Evolutionary conservation across 345 rosid genomes (phyloP).

Genomic region (Moricandia arvensis): DNA sequence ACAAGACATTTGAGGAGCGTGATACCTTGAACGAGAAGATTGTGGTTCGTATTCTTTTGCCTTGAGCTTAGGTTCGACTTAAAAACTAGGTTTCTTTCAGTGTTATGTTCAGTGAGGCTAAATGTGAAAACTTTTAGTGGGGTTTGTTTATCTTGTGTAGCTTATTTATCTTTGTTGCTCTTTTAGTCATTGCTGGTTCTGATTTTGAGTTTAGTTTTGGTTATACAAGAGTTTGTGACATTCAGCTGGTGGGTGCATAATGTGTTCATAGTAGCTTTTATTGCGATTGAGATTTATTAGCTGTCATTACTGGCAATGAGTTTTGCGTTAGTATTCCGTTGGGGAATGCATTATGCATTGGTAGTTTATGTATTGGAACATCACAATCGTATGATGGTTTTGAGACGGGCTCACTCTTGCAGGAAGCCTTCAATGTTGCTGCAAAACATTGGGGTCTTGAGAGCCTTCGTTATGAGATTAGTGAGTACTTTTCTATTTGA

Average conservation of each 20-base stretch:
- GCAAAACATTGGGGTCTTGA: conserved; percentile 89
- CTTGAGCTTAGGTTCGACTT: background rate
- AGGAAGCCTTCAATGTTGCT: conserved; percentile 92
- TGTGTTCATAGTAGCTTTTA: too few species aligned
- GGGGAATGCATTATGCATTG: background rate
- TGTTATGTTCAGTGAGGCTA: background rate
- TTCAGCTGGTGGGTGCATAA: too few species aligned
- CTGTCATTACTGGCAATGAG: conserved; percentile 6
- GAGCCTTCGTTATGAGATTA: conserved; percentile 95
- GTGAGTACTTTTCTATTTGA: conserved; percentile 47
- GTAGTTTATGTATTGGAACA: background rate
- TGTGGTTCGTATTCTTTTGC: conserved; percentile 57
- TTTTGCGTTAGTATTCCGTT: background rate
- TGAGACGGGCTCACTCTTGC: conserved; percentile 26
- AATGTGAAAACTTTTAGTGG: background rate
- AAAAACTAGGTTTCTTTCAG: too few species aligned
- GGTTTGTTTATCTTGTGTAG: too few species aligned
- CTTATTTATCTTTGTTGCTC: too few species aligned
- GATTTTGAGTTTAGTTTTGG: background rate
- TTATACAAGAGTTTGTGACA: too few species aligned
- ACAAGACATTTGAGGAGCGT: conserved; percentile 94
- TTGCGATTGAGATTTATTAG: conserved; percentile 12
- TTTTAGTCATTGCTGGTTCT: background rate
- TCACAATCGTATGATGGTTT: background rate
- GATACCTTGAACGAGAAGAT: conserved; percentile 89